Conservation (phyloP, 106 monocot genomes). For the Dioscorea zingiberensis region DNA sequence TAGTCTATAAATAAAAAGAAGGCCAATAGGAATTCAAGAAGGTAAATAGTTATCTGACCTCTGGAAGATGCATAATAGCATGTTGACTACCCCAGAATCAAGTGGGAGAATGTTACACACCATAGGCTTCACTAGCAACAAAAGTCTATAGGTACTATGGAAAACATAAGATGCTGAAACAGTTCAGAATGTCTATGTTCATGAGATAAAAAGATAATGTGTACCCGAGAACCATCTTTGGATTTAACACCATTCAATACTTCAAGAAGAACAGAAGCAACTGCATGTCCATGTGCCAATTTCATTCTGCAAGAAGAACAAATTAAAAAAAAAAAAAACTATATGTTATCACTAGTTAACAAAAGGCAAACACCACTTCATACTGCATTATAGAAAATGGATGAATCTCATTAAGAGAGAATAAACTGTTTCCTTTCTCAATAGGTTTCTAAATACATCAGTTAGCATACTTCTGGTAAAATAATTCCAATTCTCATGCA, state of each 20-base stretch:
- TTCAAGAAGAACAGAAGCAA: constrained; percentile 52
- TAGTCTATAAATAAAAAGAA: too few relatives aligned
- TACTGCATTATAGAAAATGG: background rate
- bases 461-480: constrained; percentile 32
- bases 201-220: background rate
- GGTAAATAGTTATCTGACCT: constrained; percentile 28
- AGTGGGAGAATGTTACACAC: too few relatives aligned
- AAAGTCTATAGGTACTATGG: constrained; percentile 14
- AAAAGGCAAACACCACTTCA: too few relatives aligned
- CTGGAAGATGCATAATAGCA: constrained; percentile 62
- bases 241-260: constrained; percentile 43
- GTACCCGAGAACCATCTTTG: constrained; percentile 51
- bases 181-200: background rate
- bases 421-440: too few relatives aligned
- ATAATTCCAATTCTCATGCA: too few relatives aligned
- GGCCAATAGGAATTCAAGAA: too few relatives aligned
- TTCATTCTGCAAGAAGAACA: constrained; percentile 18
- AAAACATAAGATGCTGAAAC: background rate
- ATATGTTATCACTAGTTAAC: background rate
- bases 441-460: too few relatives aligned
- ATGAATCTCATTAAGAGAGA: background rate
- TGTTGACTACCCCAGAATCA: constrained; percentile 34
- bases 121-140: constrained; percentile 29
- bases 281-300: constrained; percentile 20
- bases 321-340: constrained; percentile 5